Percentiles rank a stretch among this genome's conserved stretches.
Conservation (phyloP, 2,329 filamentous ascomycete genomes). For the Zasmidium angulare region DNA sequence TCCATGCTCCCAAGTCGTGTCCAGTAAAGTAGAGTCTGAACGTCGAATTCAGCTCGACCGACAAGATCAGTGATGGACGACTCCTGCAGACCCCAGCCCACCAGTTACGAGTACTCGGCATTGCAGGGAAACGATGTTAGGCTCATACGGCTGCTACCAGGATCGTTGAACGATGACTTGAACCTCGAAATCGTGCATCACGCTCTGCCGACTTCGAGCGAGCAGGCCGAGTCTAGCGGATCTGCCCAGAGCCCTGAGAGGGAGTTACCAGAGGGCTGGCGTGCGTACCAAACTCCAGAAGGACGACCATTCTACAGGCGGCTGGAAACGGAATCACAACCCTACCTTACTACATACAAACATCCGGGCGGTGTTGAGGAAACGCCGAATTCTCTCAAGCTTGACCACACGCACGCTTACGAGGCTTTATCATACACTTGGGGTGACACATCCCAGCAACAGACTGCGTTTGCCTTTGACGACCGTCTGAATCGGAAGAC, state of each 20-base stretch:
- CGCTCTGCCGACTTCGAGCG: neutral
- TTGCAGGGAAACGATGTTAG: neutral
- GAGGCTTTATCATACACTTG: neutral
- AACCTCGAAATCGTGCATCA: neutral
- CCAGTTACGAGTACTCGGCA: neutral
- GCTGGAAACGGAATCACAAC: neutral
- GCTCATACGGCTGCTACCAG: neutral
- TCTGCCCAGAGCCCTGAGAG: neutral
- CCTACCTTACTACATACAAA: neutral
- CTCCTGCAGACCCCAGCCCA: neutral
- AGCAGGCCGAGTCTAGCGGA: neutral
- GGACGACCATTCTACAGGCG: neutral
- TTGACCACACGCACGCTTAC: neutral
- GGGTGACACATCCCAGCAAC: neutral
- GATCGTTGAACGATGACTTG: neutral
- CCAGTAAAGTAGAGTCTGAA: too few species aligned
- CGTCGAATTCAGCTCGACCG: too few species aligned
- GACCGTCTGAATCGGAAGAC: neutral
- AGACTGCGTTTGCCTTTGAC: neutral
- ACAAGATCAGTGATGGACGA: too few species aligned
- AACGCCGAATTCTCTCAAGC: neutral
- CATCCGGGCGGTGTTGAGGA: neutral
- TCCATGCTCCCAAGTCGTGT: too few species aligned
- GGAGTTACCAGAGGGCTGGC: neutral
- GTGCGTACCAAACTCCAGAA: neutral